A percentile compares a stretch with the other conserved stretches of the same genome.
Conservation (phyloP, 495 filamentous ascomycete genomes). For the Amniculicola lignicola region DNA sequence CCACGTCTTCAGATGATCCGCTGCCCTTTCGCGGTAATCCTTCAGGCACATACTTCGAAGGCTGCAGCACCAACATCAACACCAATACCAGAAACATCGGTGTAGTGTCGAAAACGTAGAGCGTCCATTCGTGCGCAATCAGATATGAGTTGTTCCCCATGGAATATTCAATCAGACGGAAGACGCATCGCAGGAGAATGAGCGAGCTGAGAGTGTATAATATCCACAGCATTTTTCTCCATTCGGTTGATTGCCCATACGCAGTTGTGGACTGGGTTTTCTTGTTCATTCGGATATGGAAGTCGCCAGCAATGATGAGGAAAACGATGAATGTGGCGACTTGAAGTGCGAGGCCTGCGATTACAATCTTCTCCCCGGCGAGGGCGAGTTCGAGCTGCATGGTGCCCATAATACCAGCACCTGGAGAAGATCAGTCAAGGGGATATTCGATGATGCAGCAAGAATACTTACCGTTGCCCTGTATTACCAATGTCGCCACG, state of each 20-base stretch:
- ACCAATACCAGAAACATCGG: constrained; percentile 36
- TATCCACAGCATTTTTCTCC: constrained; percentile 48
- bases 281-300: constrained; percentile 31
- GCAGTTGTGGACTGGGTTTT: constrained; percentile 15
- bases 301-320: constrained; percentile 27
- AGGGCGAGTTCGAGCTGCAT: constrained; percentile 22
- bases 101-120: constrained; percentile 37
- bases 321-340: constrained; percentile 37
- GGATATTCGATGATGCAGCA: neutral
- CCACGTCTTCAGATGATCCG: neutral
- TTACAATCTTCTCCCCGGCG: constrained; percentile 36
- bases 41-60: constrained; percentile 15
- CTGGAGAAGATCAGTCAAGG: neutral
- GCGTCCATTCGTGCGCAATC: constrained; percentile 33
- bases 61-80: constrained; percentile 24
- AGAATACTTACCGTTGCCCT: constrained; percentile 19
- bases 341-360: constrained; percentile 36
- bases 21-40: neutral
- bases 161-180: constrained; percentile 27
- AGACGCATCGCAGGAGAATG: constrained; percentile 21
- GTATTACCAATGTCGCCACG: constrained; percentile 33
- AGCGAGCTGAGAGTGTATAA: constrained; percentile 23
- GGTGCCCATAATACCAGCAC: constrained; percentile 21
- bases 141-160: constrained; percentile 30
- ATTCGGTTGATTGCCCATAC: constrained; percentile 46